phyloP scores from a whole-genome alignment of 768 basidiomycete species.

The Coprinopsis strossmayeri region DNA sequence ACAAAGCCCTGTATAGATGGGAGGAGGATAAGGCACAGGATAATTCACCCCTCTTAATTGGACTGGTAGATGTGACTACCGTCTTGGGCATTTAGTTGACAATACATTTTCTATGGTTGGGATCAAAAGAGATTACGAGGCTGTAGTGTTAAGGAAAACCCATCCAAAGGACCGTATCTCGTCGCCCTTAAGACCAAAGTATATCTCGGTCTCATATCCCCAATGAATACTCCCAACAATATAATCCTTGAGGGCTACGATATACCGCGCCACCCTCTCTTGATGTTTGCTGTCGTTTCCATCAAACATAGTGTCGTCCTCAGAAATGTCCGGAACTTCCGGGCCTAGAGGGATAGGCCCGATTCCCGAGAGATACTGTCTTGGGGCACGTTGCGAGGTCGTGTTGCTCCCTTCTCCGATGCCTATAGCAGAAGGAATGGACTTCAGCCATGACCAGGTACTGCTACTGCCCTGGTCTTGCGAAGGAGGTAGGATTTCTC shows the following conservation, averaged over 20 bases:
- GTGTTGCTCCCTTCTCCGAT: neutral
- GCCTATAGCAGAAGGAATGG: neutral
- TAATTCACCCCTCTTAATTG: no score
- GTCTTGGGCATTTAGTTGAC: no score
- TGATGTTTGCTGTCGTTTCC: neutral
- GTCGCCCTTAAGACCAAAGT: slow-evolving; percentile 49
- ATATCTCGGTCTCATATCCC: slow-evolving; percentile 53
- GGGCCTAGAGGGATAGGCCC: neutral
- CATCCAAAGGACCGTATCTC: slow-evolving; percentile 57
- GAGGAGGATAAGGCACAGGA: no score
- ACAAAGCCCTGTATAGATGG: no score
- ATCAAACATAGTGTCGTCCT: neutral
- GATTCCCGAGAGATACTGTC: neutral
- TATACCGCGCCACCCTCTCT: neutral
- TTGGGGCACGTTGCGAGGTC: neutral
- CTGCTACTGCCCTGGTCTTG: neutral
- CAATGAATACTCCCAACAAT: slow-evolving; percentile 10
- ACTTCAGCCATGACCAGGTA: neutral
- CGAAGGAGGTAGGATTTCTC: neutral
- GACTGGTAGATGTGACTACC: no score
- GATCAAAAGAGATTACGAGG: no score
- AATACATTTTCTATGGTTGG: no score
- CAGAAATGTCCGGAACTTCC: neutral
- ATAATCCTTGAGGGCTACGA: slow-evolving; percentile 8
- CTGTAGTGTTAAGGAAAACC: slow-evolving; percentile 40